A percentile compares a stretch with the other conserved stretches of the same genome.
Conservation (phyloP, 169 alveolate genomes). For the Plasmodium falciparum region DNA sequence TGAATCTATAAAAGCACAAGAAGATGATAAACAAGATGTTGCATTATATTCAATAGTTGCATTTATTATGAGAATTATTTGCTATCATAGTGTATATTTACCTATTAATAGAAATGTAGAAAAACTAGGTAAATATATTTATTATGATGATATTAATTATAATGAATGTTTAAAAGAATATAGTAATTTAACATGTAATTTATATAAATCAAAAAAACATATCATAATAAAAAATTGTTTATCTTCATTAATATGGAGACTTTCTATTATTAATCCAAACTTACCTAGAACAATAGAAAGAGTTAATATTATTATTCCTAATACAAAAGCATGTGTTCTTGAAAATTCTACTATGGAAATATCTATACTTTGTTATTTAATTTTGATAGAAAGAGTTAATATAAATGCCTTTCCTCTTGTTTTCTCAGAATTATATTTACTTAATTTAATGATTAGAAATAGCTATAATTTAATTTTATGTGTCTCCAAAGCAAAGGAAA, state of each 20-base stretch:
- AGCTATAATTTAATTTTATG: conserved; percentile 67
- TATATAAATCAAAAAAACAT: conserved; percentile 21
- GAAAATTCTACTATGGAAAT: conserved; percentile 76
- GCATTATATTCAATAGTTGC: conserved; percentile 77
- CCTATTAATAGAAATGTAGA: conserved; percentile 67
- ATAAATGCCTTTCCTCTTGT: conserved; percentile 35
- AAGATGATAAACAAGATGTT: conserved; percentile 74
- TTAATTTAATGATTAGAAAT: conserved; percentile 77
- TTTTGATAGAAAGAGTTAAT: conserved; percentile 63
- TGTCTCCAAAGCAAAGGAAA: conserved; percentile 41
- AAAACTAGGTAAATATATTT: conserved; percentile 25
- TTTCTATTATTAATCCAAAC: conserved; percentile 58
- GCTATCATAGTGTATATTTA: conserved; percentile 44
- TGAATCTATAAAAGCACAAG: conserved; percentile 67
- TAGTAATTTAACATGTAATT: not conserved
- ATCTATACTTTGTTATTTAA: conserved; percentile 57
- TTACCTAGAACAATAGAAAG: conserved; percentile 40
- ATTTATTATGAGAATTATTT: conserved; percentile 63
- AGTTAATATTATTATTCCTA: conserved; percentile 74
- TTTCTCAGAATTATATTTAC: conserved; percentile 62
- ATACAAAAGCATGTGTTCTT: conserved; percentile 68
- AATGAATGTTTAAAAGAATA: conserved; percentile 30
- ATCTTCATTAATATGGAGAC: conserved; percentile 68
- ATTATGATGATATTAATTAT: conserved; percentile 46
- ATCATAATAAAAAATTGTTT: conserved; percentile 25